These are phyloP conservation scores for Solanum hybrid DNA, from an alignment of 305 asterid species.

Conservation along the genomic window DNA sequence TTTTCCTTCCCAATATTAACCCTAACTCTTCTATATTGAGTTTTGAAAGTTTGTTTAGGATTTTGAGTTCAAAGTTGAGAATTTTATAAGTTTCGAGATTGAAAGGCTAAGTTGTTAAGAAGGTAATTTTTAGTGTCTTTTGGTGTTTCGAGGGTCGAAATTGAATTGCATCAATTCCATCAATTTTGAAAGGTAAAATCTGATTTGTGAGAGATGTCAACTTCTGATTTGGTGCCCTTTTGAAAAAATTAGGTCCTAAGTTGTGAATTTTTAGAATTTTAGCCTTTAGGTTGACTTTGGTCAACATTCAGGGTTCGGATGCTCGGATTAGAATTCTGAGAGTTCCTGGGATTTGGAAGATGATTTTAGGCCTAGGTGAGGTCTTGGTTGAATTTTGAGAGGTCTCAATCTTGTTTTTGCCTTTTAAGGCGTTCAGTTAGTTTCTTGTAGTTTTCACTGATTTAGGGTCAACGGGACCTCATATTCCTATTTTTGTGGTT, in stretches of 20 bases:
- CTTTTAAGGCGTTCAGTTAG: not conserved
- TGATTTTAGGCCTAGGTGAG: not conserved
- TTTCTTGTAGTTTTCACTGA: not conserved
- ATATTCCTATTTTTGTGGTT: not conserved
- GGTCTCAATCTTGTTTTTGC: too few species aligned
- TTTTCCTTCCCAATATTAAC: not conserved
- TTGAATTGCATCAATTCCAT: not conserved
- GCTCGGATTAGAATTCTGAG: not conserved
- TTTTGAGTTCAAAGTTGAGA: not conserved
- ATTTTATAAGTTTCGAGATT: not conserved
- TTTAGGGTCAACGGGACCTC: not conserved
- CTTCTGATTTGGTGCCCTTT: not conserved
- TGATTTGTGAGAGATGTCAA: not conserved
- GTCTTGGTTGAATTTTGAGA: not conserved
- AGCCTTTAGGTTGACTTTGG: not conserved
- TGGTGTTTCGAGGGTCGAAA: not conserved
- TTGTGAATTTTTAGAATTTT: too few species aligned
- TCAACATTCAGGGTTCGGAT: not conserved
- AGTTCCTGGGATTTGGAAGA: not conserved
- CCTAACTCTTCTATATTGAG: not conserved
- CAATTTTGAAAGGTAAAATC: too few species aligned
- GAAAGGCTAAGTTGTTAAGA: not conserved
- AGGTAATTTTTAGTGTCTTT: not conserved
- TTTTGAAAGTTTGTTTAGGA: too few species aligned
- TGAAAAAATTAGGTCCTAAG: too few species aligned